Base-by-base conservation (phyloP, 2,329 filamentous ascomycete genomes). In the Orbilia brochopaga region DNA sequence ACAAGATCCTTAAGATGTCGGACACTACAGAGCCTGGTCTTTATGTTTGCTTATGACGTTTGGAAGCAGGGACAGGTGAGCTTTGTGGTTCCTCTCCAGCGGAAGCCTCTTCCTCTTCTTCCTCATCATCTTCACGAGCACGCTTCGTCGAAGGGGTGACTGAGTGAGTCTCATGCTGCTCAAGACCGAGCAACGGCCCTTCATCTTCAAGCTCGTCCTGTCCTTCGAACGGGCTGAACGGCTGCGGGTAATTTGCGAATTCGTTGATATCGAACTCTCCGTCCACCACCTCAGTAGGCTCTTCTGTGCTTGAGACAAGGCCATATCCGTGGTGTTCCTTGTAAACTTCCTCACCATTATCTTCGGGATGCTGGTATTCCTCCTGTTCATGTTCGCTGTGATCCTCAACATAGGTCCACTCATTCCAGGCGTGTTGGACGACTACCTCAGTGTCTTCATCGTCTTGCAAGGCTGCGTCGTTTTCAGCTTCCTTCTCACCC, bases 61-160 rank as follows among this genome's bases (percentile, higher is more conserved):
- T 72, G 8, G 67, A 57, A 42, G 60, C 67, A 13, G 67, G 67
- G 24, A 48, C 35, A 17, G 67, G 67, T 15, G 67, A 65, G 13
- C 13, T 42, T 21, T 23, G 30, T 27, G 44, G 5, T 24, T 72
- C 67, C 13, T 35, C 67, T 40, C 2, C 19, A 13, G 56, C 60
- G 13, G 60, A 64, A 24, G 52, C 11, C 6, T 56, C 59, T 8
- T 65, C 60, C 3, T 64, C 59, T 30, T 61, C 57, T 37, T 58
- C 58, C n/a, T 72, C 60, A 11, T 64, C 60, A 42, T 63, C 60
- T 53, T 72, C 67, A 21, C 67, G 44, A 30, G 60, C 67, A 32
- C 67, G 54, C 55, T 72, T 72, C 7, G 67, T 57, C 4, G 67
- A 60, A 17, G 60, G 40, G 40, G 60, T 65, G 1, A 46, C 58